Evolutionary conservation across 257 asterid genomes (phyloP), one percentile per base, ranked within the genome.

Genomic region (Solanum clarkiae): DNA sequence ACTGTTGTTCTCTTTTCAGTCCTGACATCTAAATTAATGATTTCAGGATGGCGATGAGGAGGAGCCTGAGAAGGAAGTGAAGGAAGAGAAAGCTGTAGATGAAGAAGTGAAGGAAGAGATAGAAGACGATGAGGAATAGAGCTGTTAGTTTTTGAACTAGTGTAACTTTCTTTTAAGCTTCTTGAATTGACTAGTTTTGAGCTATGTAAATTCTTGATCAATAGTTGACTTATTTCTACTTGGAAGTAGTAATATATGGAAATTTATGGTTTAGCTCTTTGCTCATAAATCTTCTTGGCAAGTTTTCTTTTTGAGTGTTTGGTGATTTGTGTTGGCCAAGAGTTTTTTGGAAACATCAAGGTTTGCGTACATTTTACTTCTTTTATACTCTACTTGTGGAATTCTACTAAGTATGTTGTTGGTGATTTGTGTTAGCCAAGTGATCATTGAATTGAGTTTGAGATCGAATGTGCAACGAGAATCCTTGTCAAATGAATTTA

Each of bases 81-180:
- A 80, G 81, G 87, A 29, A 49, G 62, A 26, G 1, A 40, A 32
- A 66, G 87, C 54, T 15, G 49, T 13, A 87, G 47, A 11, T 72
- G 84, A 86, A 55, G 91, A 77, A 45, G 82, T 29, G 4, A 77
- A 88, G 80, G 92, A 88, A 59, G 87, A 84, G 53, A 69, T 24
- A 40, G 91, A 26, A 55, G 91, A n/a, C 12, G 91, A 90, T 82
- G 95, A 90, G 65, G 91, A 86, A 36, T 92, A 90, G 90, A 22
- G 29, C 42, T 53, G 62, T 80, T 4, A 14, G 80, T 72, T 49
- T 20, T 47, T 80, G 13, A 56, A 40, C 29, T 74, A 15, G 20
- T 69, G 69, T 32, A 8, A 26, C 87, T 66, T 12, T 29, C 32
- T 84, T 29, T 79, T 29, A 7, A 79, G 17, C 3, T 29, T 53